Evolutionary conservation across 495 filamentous ascomycete genomes (phyloP).

Genomic region (Aspergillus panamensis): DNA sequence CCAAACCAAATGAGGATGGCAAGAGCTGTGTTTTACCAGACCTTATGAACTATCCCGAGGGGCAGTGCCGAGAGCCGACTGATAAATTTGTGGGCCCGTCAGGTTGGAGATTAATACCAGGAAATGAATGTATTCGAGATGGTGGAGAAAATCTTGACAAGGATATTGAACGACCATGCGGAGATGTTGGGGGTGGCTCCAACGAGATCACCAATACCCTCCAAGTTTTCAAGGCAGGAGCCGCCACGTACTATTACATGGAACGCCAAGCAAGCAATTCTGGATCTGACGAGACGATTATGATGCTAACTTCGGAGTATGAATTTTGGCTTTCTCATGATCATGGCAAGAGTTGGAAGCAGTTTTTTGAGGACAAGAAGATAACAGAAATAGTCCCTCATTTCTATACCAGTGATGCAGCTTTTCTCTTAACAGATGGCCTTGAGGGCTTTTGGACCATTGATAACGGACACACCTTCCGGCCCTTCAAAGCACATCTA

Average conservation of each 20-base stretch:
- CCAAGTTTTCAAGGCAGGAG: conserved; percentile 54
- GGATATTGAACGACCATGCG: conserved; percentile 49
- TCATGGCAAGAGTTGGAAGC: conserved; percentile 82
- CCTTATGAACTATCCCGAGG: conserved; percentile 47
- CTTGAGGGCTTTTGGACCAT: conserved; percentile 72
- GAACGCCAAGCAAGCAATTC: conserved; percentile 67
- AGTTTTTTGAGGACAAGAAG: conserved; percentile 56
- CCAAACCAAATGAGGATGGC: conserved; percentile 63
- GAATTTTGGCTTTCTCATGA: conserved; percentile 70
- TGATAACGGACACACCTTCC: conserved; percentile 66
- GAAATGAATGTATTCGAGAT: conserved; percentile 73
- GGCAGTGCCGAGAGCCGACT: conserved; percentile 59
- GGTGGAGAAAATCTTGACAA: conserved; percentile 45
- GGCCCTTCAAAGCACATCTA: conserved; percentile 60
- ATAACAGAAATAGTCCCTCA: conserved; percentile 70
- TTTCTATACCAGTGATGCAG: conserved; percentile 70
- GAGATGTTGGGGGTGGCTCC: conserved; percentile 42
- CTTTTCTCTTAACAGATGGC: conserved; percentile 74
- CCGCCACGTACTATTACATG: conserved; percentile 71
- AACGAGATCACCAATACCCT: conserved; percentile 56
- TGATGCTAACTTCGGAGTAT: conserved; percentile 65
- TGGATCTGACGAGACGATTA: conserved; percentile 74
- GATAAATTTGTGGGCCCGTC: conserved; percentile 79
- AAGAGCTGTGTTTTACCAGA: conserved; percentile 63
- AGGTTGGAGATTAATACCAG: conserved; percentile 88